Conservation (phyloP, 208 protist species). For the Strigomonas culicis region DNA sequence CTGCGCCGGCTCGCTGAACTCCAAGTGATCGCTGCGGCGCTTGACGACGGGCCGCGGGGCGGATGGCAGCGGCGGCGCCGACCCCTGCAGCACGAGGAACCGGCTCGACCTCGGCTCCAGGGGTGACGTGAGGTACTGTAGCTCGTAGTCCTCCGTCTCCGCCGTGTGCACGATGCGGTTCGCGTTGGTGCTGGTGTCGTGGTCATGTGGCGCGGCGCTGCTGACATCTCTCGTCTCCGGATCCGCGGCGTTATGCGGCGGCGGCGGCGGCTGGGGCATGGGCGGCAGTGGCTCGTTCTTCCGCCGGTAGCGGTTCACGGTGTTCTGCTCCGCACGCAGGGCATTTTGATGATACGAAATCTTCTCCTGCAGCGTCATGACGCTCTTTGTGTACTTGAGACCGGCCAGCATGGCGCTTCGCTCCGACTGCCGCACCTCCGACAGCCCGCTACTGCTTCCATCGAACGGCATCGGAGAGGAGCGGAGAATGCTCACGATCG, state of each 20-base stretch:
- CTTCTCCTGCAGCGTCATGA: slow-evolving; percentile 39
- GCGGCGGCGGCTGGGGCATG: slow-evolving; percentile 10
- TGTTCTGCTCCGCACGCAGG: slow-evolving; percentile 49
- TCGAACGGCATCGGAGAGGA: no score
- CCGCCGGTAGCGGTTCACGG: slow-evolving; percentile 41
- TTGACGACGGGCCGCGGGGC: not conserved
- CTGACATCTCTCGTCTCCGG: slow-evolving; percentile 14
- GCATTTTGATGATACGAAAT: slow-evolving; percentile 45
- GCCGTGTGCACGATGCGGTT: not conserved
- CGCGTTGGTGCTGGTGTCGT: not conserved
- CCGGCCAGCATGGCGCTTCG: no score
- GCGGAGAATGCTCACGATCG: no score
- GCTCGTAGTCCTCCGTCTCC: slow-evolving; percentile 18
- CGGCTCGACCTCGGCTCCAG: slow-evolving; percentile 5
- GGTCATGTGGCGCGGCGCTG: not conserved
- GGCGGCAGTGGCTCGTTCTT: slow-evolving; percentile 40
- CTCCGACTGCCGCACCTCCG: no score
- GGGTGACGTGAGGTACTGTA: slow-evolving; percentile 19
- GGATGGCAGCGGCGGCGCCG: not conserved
- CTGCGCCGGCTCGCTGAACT: no score
- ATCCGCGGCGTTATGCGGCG: not conserved
- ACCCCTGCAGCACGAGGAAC: not conserved
- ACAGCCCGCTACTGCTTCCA: no score
- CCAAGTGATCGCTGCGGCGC: not conserved
- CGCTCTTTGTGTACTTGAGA: not conserved